These are phyloP conservation scores for Neobulgaria alba DNA, from an alignment of 2,329 filamentous ascomycete species.

Conservation along the genomic window DNA sequence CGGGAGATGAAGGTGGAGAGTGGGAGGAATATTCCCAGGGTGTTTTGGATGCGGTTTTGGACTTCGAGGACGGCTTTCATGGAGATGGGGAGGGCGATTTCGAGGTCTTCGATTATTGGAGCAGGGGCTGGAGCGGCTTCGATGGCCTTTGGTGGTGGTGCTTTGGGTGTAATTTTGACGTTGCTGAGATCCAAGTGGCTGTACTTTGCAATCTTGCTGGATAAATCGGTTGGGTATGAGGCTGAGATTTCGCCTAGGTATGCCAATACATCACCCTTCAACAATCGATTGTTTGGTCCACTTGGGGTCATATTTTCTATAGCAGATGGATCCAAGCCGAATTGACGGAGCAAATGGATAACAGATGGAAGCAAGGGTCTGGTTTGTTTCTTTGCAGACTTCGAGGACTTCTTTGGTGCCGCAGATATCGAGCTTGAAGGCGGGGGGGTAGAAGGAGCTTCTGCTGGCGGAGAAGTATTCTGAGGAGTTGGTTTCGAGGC, in stretches of 20 bases:
- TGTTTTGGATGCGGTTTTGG: conserved; percentile 70
- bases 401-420: conserved; percentile 31
- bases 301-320: conserved; percentile 76
- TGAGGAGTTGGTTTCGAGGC: conserved; percentile 24
- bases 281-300: conserved; percentile 76
- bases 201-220: conserved; percentile 64
- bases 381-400: conserved; percentile 52
- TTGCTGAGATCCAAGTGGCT: conserved; percentile 88
- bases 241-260: conserved; percentile 73
- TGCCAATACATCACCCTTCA: conserved; percentile 93
- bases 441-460: conserved; percentile 13
- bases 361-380: conserved; percentile 80
- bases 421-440: conserved; percentile 13
- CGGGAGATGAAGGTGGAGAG: conserved; percentile 80
- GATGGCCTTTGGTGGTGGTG: conserved; percentile 32
- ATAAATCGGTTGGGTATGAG: conserved; percentile 62
- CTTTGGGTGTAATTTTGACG: conserved; percentile 60
- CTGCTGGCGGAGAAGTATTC: conserved; percentile 24
- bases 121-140: conserved; percentile 33
- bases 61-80: conserved; percentile 66
- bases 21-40: conserved; percentile 71
- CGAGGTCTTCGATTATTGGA: conserved; percentile 39
- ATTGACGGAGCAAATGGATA: conserved; percentile 67
- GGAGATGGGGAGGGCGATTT: conserved; percentile 68
- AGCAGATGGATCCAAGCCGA: conserved; percentile 67